Base-by-base conservation (phyloP, 2,329 filamentous ascomycete genomes). In the Fusarium sp. region DNA sequence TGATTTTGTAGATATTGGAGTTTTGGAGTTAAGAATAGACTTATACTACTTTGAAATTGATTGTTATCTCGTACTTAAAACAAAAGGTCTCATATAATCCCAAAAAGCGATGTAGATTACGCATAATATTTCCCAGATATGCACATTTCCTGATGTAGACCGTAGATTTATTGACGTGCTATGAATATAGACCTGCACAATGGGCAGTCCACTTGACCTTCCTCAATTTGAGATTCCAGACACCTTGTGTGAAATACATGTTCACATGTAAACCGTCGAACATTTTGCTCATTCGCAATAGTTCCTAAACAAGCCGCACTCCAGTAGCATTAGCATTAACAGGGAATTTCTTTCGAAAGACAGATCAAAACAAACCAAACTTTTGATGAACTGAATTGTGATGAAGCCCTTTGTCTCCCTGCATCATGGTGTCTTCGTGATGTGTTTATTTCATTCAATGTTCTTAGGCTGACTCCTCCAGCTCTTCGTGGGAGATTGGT, bases 151-250 rank as follows among this genome's bases (percentile, higher is more conserved):
- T 28, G 10, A 28, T 28, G 4, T 9, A 24, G 24, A 4, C n/a
- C n/a, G n/a, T n/a, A 28, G 6, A 10, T 8, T 28, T 26, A 12
- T 44, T 17, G 8, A 28, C 11, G 0, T 20, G 43, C 14, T 11
- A 61, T 45, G 2, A 61, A 60, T 12, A 61, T 38, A 10, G 45
- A 61, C 21, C 60, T 60, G 26, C 56, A 61, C 1, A 61, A 15
- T 14, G 57, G 57, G 9, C 57, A 61, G 1, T 61, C 57, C 0
- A 32, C 21, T 1, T 60, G 56, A 1, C 14, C 28, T 36, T 45
- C 32, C 2, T 9, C 26, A 19, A 28, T 50, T 26, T 47, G 44
- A n/a, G 55, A 32, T 17, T 61, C 46, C 3, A 45, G 1, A 26
- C 57, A 61, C 34, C 26, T 39, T 0, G 39, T 40, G 52, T 61